Evolutionary conservation across 108 stramenopile species (phyloP), one percentile per base, ranked within the genome.

Genomic region (Skeletonema tropicum): DNA sequence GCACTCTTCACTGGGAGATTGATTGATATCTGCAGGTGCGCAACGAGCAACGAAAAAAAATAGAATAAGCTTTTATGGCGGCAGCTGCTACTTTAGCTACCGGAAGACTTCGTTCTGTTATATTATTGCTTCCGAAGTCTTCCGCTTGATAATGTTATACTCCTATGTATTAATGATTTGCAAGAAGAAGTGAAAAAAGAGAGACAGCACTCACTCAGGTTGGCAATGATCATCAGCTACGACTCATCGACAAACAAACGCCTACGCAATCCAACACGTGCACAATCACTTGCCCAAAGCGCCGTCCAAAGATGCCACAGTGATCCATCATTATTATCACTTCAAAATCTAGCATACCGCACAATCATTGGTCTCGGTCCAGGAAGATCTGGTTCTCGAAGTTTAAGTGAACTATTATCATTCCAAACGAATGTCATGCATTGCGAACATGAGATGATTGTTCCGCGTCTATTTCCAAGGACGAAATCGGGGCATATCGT

Each of bases 171-270:
- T n/a, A n/a, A n/a, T n/a, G n/a, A n/a, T n/a, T n/a, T n/a, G n/a
- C n/a, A n/a, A n/a, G n/a, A n/a, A n/a, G n/a, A n/a, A n/a, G n/a
- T n/a, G n/a, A n/a, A n/a, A n/a, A n/a, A n/a, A n/a, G n/a, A n/a
- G 26, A 29, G 26, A 29, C 2, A 29, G 1, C 26, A 29, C 26
- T 1, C 26, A 29, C 1, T n/a, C 26, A 29, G 26, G 26, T 29
- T 29, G 26, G 26, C 26, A 41, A 45, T 45, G 42, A 45, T 21
- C 26, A 65, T 48, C 11, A 65, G 19, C 52, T 65, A 65, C 48
- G 64, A 65, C 11, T 65, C 64, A 6, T 65, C 64, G 21, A 65
- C 64, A 49, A 65, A 65, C 36, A 49, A 57, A 19, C 64, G 64
- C 23, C 41, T 65, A 17, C 64, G 64, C 64, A 65, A 57, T 55